These are phyloP conservation scores for Mortierella sp. DNA, from an alignment of 371 early-diverging fungal species.

Conservation along the genomic window DNA sequence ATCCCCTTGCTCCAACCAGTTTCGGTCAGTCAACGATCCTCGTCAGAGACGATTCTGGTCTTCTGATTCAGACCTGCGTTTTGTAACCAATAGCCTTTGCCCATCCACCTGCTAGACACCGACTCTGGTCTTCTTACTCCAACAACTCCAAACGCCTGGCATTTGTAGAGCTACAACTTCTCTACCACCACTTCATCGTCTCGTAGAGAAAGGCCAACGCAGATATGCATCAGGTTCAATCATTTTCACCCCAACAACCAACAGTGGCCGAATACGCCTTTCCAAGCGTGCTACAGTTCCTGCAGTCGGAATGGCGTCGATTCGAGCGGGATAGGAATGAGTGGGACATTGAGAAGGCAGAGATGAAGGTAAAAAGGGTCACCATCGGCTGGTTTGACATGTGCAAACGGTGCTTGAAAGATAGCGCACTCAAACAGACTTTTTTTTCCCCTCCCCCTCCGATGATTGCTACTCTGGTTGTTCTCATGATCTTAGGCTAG, in stretches of 20 bases:
- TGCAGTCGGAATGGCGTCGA: conserved; percentile 88
- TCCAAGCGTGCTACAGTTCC: conserved; percentile 84
- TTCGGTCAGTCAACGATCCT: no score
- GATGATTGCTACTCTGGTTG: no score
- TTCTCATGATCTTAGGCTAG: conserved; percentile 62
- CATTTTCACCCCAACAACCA: conserved; percentile 33
- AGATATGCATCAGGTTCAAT: conserved; percentile 46
- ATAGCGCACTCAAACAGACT: background rate
- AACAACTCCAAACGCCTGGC: no score
- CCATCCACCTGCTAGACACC: no score
- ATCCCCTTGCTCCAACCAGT: no score
- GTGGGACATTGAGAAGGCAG: conserved; percentile 89
- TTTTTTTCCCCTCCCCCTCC: background rate
- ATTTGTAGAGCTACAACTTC: no score
- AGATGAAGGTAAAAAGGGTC: conserved; percentile 73
- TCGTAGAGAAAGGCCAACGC: background rate
- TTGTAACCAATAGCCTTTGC: no score
- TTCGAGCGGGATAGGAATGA: conserved; percentile 90
- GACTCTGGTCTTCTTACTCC: no score
- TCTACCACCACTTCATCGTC: no score
- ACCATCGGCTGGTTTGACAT: background rate
- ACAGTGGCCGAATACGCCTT: conserved; percentile 71
- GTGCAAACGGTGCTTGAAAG: background rate
- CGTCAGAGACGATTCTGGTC: no score
- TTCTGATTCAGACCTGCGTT: no score